Conservation (phyloP, 345 rosid genomes). For the Lepidium africanum region DNA sequence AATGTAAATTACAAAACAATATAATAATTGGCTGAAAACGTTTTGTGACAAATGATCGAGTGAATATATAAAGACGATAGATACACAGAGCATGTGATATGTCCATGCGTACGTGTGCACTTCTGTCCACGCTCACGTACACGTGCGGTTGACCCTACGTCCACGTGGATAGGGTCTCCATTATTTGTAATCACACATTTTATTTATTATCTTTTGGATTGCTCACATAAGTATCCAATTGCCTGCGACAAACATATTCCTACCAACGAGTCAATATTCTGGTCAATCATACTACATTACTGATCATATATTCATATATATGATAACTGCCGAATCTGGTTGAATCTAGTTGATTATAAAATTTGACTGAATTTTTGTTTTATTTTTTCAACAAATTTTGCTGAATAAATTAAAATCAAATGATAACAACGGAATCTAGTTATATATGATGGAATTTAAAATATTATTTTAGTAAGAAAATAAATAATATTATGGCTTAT, state of each 20-base stretch:
- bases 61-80: neutral
- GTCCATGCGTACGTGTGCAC: constrained; percentile 24
- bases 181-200: neutral
- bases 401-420: too few species aligned
- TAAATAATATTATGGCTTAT: too few species aligned
- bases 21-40: neutral
- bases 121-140: constrained; percentile 20
- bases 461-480: too few species aligned
- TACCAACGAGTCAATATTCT: neutral
- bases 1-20: neutral
- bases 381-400: too few species aligned
- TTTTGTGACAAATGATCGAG: constrained; percentile 14
- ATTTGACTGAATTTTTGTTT: too few species aligned
- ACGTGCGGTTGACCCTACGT: constrained; percentile 22
- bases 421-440: too few species aligned
- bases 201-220: neutral
- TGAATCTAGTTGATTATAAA: too few species aligned
- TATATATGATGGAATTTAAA: too few species aligned
- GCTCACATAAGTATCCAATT: neutral
- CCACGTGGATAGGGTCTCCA: neutral
- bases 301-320: neutral
- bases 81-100: constrained; percentile 34
- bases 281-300: neutral
- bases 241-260: constrained; percentile 7
- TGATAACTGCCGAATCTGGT: too few species aligned